Conservation (phyloP, 352 stramenopile species). For the Pythium apleroticum region DNA sequence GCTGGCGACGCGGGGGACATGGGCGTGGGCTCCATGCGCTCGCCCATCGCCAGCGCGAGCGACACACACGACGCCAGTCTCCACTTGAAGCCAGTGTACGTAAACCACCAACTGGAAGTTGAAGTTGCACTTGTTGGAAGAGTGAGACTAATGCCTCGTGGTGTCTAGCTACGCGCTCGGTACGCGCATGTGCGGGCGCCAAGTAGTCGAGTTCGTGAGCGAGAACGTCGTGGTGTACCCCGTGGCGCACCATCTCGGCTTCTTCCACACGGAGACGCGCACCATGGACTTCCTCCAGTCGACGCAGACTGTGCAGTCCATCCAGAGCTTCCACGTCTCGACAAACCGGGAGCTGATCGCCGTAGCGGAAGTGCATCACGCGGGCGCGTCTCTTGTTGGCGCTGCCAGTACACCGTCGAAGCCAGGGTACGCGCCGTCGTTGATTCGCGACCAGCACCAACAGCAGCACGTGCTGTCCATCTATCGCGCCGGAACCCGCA, state of each 20-base stretch:
- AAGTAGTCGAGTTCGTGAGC: slow-evolving; percentile 53
- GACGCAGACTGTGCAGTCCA: slow-evolving; percentile 42
- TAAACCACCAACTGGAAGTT: neutral
- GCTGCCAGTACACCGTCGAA: slow-evolving; percentile 10
- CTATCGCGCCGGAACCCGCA: slow-evolving; percentile 51
- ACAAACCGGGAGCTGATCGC: slow-evolving; percentile 67
- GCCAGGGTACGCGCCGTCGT: neutral
- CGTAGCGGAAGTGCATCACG: slow-evolving; percentile 57
- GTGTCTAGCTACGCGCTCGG: slow-evolving; percentile 40
- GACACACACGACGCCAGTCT: slow-evolving; percentile 11
- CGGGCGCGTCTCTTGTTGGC: neutral
- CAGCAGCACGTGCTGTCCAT: slow-evolving; percentile 59
- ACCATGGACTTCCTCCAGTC: slow-evolving; percentile 78
- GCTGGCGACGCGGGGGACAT: neutral
- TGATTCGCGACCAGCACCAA: slow-evolving; percentile 35
- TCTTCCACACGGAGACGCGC: slow-evolving; percentile 60
- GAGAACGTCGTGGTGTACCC: slow-evolving; percentile 66
- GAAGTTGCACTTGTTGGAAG: neutral
- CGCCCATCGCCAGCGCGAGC: neutral
- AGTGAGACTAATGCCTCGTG: neutral
- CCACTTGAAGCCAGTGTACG: slow-evolving; percentile 20
- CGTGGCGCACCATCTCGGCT: slow-evolving; percentile 55
- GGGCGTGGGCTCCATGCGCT: neutral
- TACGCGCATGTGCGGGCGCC: slow-evolving; percentile 25
- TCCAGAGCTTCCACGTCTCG: slow-evolving; percentile 72